These are phyloP conservation scores for Scutellaria baicalensis DNA, from an alignment of 257 asterid species.

Conservation along the genomic window DNA sequence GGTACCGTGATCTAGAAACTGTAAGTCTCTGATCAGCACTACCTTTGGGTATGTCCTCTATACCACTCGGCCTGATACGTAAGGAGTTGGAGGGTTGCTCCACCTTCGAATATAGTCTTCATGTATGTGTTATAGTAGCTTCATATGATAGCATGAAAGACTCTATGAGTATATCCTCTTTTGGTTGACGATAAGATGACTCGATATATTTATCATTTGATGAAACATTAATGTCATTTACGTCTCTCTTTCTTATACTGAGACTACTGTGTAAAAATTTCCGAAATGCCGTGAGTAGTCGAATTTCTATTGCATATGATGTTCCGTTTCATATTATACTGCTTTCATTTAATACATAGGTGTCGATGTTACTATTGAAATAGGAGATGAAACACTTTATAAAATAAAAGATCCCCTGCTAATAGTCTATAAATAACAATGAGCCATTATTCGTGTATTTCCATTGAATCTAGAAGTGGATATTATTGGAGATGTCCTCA, in stretches of 20 bases:
- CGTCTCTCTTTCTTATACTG: too few relatives aligned
- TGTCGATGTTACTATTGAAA: too few relatives aligned
- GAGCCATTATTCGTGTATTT: neutral
- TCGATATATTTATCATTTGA: neutral
- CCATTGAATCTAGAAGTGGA: neutral
- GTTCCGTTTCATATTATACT: too few relatives aligned
- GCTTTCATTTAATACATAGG: too few relatives aligned
- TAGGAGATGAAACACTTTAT: too few relatives aligned
- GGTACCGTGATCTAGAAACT: constrained; percentile 52
- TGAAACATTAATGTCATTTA: neutral
- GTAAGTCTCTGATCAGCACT: neutral
- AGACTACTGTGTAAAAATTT: too few relatives aligned
- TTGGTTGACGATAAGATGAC: neutral
- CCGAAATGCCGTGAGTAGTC: too few relatives aligned
- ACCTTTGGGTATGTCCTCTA: neutral
- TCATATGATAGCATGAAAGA: neutral
- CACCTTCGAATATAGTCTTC: constrained; percentile 7
- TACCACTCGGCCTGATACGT: neutral
- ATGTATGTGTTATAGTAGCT: constrained; percentile 18
- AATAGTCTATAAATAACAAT: neutral
- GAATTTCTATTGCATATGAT: too few relatives aligned
- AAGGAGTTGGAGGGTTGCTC: neutral
- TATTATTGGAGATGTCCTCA: neutral
- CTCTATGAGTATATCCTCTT: neutral
- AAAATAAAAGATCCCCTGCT: too few relatives aligned